A percentile compares a stretch with the other conserved stretches of the same genome.
phyloP scores from a whole-genome alignment of 129 eudicot species.

The Erigeron canadensis region DNA sequence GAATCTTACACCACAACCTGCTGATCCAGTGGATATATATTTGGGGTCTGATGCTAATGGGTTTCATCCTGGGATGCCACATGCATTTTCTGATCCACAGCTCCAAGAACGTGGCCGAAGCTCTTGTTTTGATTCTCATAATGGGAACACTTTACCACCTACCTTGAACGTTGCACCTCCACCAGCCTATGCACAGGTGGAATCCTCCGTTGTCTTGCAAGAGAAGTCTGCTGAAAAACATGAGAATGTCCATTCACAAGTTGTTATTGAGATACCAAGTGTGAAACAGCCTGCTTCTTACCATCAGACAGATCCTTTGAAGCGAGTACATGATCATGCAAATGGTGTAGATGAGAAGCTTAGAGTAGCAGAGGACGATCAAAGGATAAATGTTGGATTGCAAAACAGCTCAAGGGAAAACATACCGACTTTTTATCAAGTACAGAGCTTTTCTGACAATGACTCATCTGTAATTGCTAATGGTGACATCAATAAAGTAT shows the following conservation, averaged over 20 bases:
- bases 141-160: constrained; percentile 9
- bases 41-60: constrained; percentile 22
- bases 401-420: constrained; percentile 20
- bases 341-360: constrained; percentile 16
- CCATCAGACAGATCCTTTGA: constrained; percentile 19
- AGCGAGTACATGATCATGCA: constrained; percentile 12
- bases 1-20: neutral
- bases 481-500: constrained; percentile 14
- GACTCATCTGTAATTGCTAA: constrained; percentile 17
- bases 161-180: constrained; percentile 14
- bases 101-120: constrained; percentile 5
- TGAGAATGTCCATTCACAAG: constrained; percentile 2
- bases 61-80: constrained; percentile 8
- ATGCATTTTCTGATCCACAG: constrained; percentile 19
- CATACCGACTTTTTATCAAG: constrained; percentile 25
- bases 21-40: neutral
- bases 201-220: constrained; percentile 28
- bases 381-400: constrained; percentile 4
- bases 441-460: constrained; percentile 13
- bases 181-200: constrained; percentile 6
- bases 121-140: constrained; percentile 17
- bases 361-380: constrained; percentile 15
- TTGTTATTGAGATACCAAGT: constrained; percentile 13
- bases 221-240: constrained; percentile 21
- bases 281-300: constrained; percentile 22